These are phyloP conservation scores for Trichoderma sp. DNA, from an alignment of 2,329 filamentous ascomycete genomes.

Conservation along the genomic window DNA sequence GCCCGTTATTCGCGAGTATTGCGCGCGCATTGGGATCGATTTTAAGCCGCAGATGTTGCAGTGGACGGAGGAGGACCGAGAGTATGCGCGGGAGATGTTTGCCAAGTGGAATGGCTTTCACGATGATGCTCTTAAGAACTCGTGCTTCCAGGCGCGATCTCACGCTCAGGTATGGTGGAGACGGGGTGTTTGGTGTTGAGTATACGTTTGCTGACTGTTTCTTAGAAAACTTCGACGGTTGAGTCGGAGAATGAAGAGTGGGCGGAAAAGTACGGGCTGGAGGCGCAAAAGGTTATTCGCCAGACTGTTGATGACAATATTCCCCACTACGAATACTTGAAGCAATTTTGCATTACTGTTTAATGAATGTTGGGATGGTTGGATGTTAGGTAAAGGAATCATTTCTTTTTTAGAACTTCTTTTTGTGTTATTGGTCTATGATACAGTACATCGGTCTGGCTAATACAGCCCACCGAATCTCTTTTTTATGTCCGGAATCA, in stretches of 20 bases:
- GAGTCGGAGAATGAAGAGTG: slow-evolving; percentile 70
- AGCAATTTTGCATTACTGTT: slow-evolving; percentile 68
- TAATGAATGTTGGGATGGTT: slow-evolving; percentile 28
- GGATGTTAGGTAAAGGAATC: background rate
- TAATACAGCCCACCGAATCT: background rate
- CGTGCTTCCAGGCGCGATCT: slow-evolving; percentile 66
- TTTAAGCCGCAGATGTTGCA: slow-evolving; percentile 75
- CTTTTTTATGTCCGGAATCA: background rate
- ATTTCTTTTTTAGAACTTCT: background rate
- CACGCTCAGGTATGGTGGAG: slow-evolving; percentile 53
- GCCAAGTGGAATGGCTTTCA: slow-evolving; percentile 98
- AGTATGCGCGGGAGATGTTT: slow-evolving; percentile 71
- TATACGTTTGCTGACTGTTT: background rate
- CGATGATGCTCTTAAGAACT: slow-evolving; percentile 86
- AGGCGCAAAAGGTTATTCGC: slow-evolving; percentile 67
- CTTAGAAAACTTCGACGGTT: slow-evolving; percentile 57
- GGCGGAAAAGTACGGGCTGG: slow-evolving; percentile 69
- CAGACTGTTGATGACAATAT: slow-evolving; percentile 69
- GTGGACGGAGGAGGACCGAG: slow-evolving; percentile 76
- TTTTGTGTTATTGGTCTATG: slow-evolving; percentile 5
- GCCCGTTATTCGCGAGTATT: slow-evolving; percentile 73
- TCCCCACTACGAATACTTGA: slow-evolving; percentile 76
- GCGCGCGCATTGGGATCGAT: slow-evolving; percentile 73
- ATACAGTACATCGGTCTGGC: slow-evolving; percentile 10
- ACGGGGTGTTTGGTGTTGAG: background rate